phyloP scores from a whole-genome alignment of 1,284 basidiomycete species.

The Erythrobasidium hasegawianum region DNA sequence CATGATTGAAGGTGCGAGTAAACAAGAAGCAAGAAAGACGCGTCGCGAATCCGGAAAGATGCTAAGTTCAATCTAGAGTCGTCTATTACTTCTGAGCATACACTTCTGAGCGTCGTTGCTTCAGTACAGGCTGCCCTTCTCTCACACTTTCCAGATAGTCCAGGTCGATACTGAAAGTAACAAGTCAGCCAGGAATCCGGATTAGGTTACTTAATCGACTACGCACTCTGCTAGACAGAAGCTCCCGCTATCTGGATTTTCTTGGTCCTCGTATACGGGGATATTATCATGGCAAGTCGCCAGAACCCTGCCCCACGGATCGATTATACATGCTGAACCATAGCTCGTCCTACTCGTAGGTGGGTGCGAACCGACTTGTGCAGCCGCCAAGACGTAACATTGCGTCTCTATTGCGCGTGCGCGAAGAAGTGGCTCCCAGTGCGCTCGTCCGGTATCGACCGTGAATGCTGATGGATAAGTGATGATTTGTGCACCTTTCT shows the following conservation, averaged over 20 bases:
- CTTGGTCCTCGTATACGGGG: conserved; percentile 13
- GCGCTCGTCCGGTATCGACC: conserved; percentile 50
- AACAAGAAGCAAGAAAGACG: too few species aligned
- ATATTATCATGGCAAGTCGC: conserved; percentile 35
- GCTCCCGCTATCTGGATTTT: conserved; percentile 32
- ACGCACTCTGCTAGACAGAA: conserved; percentile 29
- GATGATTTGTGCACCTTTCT: conserved; percentile 53
- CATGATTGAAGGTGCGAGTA: background rate
- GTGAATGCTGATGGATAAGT: conserved; percentile 56
- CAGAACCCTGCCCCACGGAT: conserved; percentile 41
- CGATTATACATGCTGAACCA: conserved; percentile 42
- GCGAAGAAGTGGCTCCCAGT: conserved; percentile 46
- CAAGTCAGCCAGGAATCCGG: background rate
- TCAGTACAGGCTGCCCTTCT: conserved; percentile 42
- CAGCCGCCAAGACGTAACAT: conserved; percentile 49
- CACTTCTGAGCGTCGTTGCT: conserved; percentile 41
- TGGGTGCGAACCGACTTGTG: conserved; percentile 48
- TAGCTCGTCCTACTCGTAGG: conserved; percentile 35
- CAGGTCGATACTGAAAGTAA: conserved; percentile 37
- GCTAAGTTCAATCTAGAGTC: background rate
- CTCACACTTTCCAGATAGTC: conserved; percentile 38
- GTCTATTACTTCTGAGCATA: conserved; percentile 35
- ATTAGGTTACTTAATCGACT: background rate
- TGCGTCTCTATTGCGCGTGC: conserved; percentile 52
- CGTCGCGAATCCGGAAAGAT: background rate